Percentiles rank a stretch among this genome's conserved stretches.
Conservation (phyloP, 208 protist genomes). For the Crithidia brevicula region DNA sequence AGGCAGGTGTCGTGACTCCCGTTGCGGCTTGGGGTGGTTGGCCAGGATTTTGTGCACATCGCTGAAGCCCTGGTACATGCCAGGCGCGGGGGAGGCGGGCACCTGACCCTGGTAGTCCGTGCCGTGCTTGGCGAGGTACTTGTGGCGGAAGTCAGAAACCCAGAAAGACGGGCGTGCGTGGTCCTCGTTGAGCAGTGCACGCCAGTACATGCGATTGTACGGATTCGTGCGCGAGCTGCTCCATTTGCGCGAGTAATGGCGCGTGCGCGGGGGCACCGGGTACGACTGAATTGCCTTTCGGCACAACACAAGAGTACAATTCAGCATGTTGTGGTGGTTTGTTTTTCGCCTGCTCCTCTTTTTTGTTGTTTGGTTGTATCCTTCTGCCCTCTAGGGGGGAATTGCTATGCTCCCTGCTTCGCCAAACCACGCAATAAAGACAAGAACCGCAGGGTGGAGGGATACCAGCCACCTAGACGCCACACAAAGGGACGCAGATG, state of each 20-base stretch:
- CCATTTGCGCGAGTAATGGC: constrained; percentile 71
- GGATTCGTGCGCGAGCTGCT: constrained; percentile 85
- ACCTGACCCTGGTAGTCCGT: constrained; percentile 88
- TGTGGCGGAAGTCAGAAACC: constrained; percentile 92
- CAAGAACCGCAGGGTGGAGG: too few species aligned
- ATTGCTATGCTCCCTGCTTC: too few species aligned
- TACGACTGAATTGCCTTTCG: constrained; percentile 79
- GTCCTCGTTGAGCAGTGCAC: constrained; percentile 78
- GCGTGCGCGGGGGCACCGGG: constrained; percentile 77
- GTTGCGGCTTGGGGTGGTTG: constrained; percentile 89
- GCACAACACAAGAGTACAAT: constrained; percentile 38
- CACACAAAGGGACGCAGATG: too few species aligned
- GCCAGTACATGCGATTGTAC: constrained; percentile 88
- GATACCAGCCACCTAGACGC: too few species aligned
- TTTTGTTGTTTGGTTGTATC: constrained; percentile 7
- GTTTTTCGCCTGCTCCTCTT: not conserved
- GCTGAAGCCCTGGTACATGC: constrained; percentile 88
- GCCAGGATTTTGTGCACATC: constrained; percentile 87
- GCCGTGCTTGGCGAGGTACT: constrained; percentile 83
- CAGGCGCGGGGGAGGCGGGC: constrained; percentile 81
- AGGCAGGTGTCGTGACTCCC: constrained; percentile 88
- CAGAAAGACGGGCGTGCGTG: constrained; percentile 87
- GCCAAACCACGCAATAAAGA: too few species aligned
- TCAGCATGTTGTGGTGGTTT: constrained; percentile 40
- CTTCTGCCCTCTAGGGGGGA: too few species aligned